A percentile compares a stretch with the other conserved stretches of the same genome.
phyloP scores from a whole-genome alignment of 306 rosid species.

The Acacia confusa region DNA sequence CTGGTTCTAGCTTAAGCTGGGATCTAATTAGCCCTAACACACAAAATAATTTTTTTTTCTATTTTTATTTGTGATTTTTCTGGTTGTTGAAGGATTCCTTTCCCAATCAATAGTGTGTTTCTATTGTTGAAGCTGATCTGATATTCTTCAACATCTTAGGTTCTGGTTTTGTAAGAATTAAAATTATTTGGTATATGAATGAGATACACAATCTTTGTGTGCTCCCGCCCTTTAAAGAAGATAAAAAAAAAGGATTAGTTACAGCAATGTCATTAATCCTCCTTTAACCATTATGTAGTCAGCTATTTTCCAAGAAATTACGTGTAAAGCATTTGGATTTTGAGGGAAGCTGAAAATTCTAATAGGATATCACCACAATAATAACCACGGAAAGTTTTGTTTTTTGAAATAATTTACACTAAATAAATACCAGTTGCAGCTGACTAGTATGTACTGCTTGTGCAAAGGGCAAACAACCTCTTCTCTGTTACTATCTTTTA shows the following conservation, averaged over 20 bases:
- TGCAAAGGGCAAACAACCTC: background rate
- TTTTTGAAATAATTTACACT: background rate
- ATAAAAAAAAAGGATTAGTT: background rate
- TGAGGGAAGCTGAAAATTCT: background rate
- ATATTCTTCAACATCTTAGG: background rate
- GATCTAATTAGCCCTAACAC: background rate
- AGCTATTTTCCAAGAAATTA: background rate
- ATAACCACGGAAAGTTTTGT: background rate
- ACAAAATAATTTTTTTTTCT: background rate
- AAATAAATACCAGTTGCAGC: background rate
- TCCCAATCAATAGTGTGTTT: background rate
- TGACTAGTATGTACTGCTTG: constrained; percentile 10
- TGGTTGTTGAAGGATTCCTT: background rate
- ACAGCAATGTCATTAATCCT: background rate
- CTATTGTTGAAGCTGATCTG: constrained; percentile 14
- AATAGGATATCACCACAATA: background rate
- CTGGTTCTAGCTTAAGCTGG: constrained; percentile 11
- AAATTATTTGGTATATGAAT: background rate
- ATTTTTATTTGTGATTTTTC: background rate
- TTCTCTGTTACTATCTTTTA: background rate
- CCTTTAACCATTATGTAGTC: background rate
- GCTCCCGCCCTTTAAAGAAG: background rate
- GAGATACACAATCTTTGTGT: background rate
- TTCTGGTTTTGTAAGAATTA: background rate
- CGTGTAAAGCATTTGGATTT: constrained; percentile 16